Evolutionary conservation across 2,329 filamentous ascomycete genomes (phyloP), one percentile per base, ranked within the genome.

Genomic region (Nigrospora oryzae): DNA sequence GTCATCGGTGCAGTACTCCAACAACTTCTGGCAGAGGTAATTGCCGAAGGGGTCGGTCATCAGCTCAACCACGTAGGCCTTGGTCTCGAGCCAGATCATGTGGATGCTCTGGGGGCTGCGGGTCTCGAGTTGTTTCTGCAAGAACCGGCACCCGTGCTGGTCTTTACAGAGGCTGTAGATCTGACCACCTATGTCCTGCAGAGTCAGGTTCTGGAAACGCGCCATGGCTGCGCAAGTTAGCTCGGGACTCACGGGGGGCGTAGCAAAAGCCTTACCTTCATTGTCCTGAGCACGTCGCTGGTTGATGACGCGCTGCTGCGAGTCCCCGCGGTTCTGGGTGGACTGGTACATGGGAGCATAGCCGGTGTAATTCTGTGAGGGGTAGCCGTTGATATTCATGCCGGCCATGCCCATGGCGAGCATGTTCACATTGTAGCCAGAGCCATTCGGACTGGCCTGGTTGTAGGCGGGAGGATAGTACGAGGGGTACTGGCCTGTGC

Each of bases 31-130:
- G 74, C 91, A 97, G 54, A 98, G 82, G 67, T 98, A 98, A 73
- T 98, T 98, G 63, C 93, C 93, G 65, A 98, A 98, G 11, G 93
- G 91, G 67, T 98, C 91, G 49, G 89, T 96, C 93, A 98, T 98
- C 53, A 98, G 75, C 71, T 98, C 93, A 51, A 95, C 84, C 55
- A 98, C 90, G 63, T 97, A 89, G 60, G 86, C 78, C 61, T 91
- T 89, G 43, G 90, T 95, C 72, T 98, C 93, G 30, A 84, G 74
- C 74, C 94, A 98, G 63, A 98, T 97, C 73, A 90, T 83, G 63
- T 94, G 86, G 42, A 96, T 79, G 57, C 94, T 81, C 28, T 91
- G 84, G 5, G 84, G 77, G 54, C 84, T 83, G 55, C 85, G 85
- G 60, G 95, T 91, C 68, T 98, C 93, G 5, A 98, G 76, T 71